Percentiles rank a stretch among this genome's conserved stretches.
Conservation (phyloP, 2,329 filamentous ascomycete genomes). For the Neopestalotiopsis rosae region DNA sequence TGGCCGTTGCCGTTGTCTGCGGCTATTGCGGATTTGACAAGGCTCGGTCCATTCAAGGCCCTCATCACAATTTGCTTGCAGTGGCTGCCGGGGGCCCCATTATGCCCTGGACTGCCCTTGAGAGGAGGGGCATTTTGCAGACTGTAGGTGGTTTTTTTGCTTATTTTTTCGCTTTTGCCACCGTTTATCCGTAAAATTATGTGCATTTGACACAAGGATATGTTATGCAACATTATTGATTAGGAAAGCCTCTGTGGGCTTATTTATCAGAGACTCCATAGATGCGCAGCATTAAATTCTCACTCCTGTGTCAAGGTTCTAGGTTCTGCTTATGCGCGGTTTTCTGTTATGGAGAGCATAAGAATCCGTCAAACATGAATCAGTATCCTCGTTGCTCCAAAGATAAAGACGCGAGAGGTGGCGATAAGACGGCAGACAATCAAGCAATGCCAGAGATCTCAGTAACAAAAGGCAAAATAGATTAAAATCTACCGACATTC, state of each 20-base stretch:
- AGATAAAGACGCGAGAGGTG: too few relatives aligned
- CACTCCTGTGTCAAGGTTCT: neutral
- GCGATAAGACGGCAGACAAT: neutral
- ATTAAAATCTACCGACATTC: conserved; percentile 2
- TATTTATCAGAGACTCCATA: neutral
- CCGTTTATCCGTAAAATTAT: neutral
- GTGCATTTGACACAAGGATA: neutral
- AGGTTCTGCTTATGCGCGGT: neutral
- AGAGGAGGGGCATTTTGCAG: too few relatives aligned
- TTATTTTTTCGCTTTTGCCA: neutral
- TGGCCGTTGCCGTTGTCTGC: conserved; percentile 10
- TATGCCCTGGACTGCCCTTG: too few relatives aligned
- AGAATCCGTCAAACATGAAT: too few relatives aligned
- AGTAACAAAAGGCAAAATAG: neutral
- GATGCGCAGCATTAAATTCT: neutral
- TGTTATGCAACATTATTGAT: conserved; percentile 4
- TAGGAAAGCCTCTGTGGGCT: neutral
- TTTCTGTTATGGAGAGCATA: neutral
- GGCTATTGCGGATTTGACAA: conserved; percentile 4
- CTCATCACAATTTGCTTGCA: conserved; percentile 9
- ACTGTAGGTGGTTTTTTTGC: neutral
- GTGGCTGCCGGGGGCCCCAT: too few relatives aligned
- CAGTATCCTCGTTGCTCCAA: too few relatives aligned
- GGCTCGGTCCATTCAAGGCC: neutral
- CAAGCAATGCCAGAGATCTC: neutral